Evolutionary conservation across 306 rosid genomes (phyloP).

Genomic region (Rosa rugosa): DNA sequence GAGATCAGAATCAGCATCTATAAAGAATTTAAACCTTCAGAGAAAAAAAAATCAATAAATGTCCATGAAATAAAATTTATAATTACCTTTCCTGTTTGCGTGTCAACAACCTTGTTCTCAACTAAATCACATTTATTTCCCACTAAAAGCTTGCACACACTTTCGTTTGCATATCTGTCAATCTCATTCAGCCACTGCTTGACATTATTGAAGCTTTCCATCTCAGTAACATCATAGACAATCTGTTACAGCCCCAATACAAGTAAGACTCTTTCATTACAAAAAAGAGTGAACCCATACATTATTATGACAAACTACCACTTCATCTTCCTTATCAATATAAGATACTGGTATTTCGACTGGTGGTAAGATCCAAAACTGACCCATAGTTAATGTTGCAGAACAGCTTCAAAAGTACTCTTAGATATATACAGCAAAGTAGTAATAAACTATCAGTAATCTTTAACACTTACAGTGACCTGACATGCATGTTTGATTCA

Average conservation of each 20-base stretch:
- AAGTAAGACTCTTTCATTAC: conserved; percentile 13
- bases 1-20: background rate
- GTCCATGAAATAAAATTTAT: background rate
- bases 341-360: background rate
- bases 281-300: background rate
- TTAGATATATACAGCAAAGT: background rate
- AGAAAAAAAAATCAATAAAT: background rate
- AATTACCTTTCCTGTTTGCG: conserved; percentile 79
- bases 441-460: background rate
- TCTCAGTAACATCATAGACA: conserved; percentile 94
- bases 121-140: conserved; percentile 89
- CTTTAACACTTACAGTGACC: background rate
- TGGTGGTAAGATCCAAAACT: background rate
- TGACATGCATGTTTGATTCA: background rate
- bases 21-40: background rate
- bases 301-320: background rate
- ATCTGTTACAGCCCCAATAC: conserved; percentile 59
- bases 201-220: conserved; percentile 96
- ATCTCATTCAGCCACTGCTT: conserved; percentile 97
- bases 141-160: conserved; percentile 90
- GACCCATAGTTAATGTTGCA: background rate
- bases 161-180: conserved; percentile 90
- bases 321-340: background rate
- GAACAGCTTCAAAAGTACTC: background rate
- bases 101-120: conserved; percentile 87